These are phyloP conservation scores for Singerocomus inundabilis DNA, from an alignment of 1,284 basidiomycete genomes.

Conservation along the genomic window DNA sequence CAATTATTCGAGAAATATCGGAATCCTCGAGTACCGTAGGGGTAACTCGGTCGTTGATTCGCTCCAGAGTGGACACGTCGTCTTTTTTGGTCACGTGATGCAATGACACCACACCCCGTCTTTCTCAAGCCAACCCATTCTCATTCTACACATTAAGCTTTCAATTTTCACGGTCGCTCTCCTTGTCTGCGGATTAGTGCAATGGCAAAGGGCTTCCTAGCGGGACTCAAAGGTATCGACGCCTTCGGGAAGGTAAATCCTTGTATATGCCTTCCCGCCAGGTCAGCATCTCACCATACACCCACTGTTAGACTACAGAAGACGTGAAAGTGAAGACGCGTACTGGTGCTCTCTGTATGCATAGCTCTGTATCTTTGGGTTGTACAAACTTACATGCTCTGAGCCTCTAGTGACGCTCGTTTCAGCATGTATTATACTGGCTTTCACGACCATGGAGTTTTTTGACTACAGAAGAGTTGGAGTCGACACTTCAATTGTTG, in stretches of 20 bases:
- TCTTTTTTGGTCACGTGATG: conserved; percentile 24
- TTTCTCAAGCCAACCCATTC: conserved; percentile 1
- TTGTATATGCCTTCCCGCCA: conserved; percentile 3
- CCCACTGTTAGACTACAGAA: conserved; percentile 77
- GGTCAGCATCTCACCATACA: conserved; percentile 13
- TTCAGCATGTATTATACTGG: conserved; percentile 87
- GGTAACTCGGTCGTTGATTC: background rate
- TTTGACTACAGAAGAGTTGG: conserved; percentile 90
- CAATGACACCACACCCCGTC: no score
- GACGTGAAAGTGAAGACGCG: conserved; percentile 98
- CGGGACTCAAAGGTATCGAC: conserved; percentile 82
- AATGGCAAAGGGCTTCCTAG: conserved; percentile 77
- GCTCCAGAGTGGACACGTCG: conserved; percentile 25
- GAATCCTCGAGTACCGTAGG: background rate
- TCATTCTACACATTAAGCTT: conserved; percentile 28
- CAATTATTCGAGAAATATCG: background rate
- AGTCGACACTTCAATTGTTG: conserved; percentile 86
- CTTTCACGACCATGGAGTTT: conserved; percentile 92
- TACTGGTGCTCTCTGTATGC: conserved; percentile 86
- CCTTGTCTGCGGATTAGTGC: conserved; percentile 25
- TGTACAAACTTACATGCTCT: conserved; percentile 1
- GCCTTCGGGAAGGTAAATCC: conserved; percentile 92
- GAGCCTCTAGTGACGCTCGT: conserved; percentile 78
- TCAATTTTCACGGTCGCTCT: conserved; percentile 33
- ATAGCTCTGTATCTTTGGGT: background rate